Percentiles rank a stretch among this genome's conserved stretches.
phyloP scores from a whole-genome alignment of 768 basidiomycete species.

The Leccinum obscurum region DNA sequence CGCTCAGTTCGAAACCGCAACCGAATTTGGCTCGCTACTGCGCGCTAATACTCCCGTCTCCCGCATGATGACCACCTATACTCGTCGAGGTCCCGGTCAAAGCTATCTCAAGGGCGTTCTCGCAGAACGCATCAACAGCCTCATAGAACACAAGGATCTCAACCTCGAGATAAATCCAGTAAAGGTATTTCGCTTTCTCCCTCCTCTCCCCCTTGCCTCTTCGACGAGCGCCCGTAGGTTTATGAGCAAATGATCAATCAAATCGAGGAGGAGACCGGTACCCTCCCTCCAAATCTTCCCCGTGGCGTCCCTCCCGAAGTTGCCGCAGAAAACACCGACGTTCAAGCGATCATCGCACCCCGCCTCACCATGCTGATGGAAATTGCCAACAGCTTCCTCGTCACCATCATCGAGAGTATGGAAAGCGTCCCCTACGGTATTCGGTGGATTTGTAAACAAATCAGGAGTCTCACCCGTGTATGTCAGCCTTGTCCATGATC shows the following conservation, averaged over 20 bases:
- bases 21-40: conserved; percentile 97
- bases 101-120: conserved; percentile 97
- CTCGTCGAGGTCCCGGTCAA: conserved; percentile 96
- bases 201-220: background rate
- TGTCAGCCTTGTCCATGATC: conserved; percentile 23
- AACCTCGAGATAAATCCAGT: conserved; percentile 99
- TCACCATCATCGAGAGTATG: conserved; percentile 98
- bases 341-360: conserved; percentile 97
- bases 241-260: conserved; percentile 99
- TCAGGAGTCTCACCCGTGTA: conserved; percentile 92
- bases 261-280: conserved; percentile 96
- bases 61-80: conserved; percentile 99
- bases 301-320: conserved; percentile 92
- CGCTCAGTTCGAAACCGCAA: conserved; percentile 98
- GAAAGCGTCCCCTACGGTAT: conserved; percentile 99
- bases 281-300: conserved; percentile 86
- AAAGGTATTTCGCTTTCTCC: conserved; percentile 56
- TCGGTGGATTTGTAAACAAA: conserved; percentile 99
- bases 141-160: conserved; percentile 99
- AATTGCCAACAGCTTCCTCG: conserved; percentile 95
- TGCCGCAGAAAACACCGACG: conserved; percentile 92
- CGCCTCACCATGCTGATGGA: conserved; percentile 99
- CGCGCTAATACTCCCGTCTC: conserved; percentile 99
- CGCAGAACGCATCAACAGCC: conserved; percentile 96
- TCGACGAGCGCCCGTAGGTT: conserved; percentile 51